A percentile compares a stretch with the other conserved stretches of the same genome.
Evolutionary conservation across 2,329 filamentous ascomycete genomes (phyloP).

Genomic region (Stachybotrys elegans): DNA sequence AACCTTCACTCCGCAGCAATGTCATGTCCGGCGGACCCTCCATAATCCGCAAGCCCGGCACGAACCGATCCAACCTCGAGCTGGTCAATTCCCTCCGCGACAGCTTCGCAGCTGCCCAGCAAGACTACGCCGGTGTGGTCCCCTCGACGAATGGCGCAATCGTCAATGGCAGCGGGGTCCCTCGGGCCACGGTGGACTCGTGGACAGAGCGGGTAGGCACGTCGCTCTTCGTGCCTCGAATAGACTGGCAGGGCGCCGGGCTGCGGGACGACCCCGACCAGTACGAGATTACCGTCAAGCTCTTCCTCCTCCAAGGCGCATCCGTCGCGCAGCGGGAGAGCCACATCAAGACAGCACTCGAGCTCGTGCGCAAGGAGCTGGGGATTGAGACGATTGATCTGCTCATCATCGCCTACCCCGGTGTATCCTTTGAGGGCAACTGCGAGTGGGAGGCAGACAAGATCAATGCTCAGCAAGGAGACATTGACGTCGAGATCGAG

Average conservation of each 20-base stretch:
- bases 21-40: conserved; percentile 81
- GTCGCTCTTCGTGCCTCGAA: conserved; percentile 70
- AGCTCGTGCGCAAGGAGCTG: conserved; percentile 75
- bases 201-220: conserved; percentile 66
- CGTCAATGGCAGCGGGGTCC: conserved; percentile 22
- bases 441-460: conserved; percentile 73
- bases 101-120: conserved; percentile 73
- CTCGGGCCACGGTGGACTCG: conserved; percentile 27
- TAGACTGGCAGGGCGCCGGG: conserved; percentile 66
- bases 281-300: conserved; percentile 93
- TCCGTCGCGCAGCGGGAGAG: conserved; percentile 57
- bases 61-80: conserved; percentile 84
- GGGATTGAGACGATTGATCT: conserved; percentile 73
- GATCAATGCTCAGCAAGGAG: conserved; percentile 55
- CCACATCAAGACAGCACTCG: conserved; percentile 73
- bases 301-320: conserved; percentile 82
- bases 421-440: conserved; percentile 88
- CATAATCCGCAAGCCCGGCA: conserved; percentile 71
- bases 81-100: conserved; percentile 81
- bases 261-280: conserved; percentile 75
- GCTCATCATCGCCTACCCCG: conserved; percentile 88
- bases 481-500: conserved; percentile 61
- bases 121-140: conserved; percentile 43
- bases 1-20: conserved; percentile 55
- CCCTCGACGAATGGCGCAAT: conserved; percentile 25